Evolutionary conservation across 2,329 filamentous ascomycete genomes (phyloP).

Genomic region (Plenodomus lindquistii): DNA sequence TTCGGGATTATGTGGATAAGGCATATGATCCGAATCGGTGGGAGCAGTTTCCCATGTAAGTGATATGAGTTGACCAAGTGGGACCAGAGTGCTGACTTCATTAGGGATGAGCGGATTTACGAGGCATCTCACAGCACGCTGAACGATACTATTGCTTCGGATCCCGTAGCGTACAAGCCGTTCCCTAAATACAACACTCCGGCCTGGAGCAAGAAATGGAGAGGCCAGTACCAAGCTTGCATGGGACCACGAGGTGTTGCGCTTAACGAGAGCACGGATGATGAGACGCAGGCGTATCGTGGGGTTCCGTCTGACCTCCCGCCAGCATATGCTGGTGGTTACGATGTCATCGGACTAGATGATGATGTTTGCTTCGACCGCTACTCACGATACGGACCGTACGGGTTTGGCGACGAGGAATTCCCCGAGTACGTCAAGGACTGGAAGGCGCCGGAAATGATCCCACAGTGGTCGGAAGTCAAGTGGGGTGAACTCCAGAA

Average conservation of each 20-base stretch:
- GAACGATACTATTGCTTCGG: slow-evolving; percentile 22
- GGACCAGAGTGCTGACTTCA: neutral
- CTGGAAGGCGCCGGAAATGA: slow-evolving; percentile 43
- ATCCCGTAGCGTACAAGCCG: slow-evolving; percentile 66
- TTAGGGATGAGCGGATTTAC: slow-evolving; percentile 47
- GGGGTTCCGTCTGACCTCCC: slow-evolving; percentile 56
- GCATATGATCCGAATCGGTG: slow-evolving; percentile 55
- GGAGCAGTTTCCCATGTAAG: slow-evolving; percentile 49
- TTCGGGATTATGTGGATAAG: slow-evolving; percentile 46
- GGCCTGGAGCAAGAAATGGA: slow-evolving; percentile 60
- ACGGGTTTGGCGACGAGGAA: slow-evolving; percentile 61
- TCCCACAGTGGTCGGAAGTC: slow-evolving; percentile 64
- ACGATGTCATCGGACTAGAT: slow-evolving; percentile 45
- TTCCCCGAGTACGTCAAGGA: slow-evolving; percentile 51
- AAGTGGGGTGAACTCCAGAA: slow-evolving; percentile 74
- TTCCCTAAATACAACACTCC: slow-evolving; percentile 71
- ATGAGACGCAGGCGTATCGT: slow-evolving; percentile 65
- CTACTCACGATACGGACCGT: slow-evolving; percentile 57
- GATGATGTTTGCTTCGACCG: slow-evolving; percentile 67
- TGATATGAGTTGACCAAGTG: neutral
- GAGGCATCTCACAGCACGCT: slow-evolving; percentile 40
- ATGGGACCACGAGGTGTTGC: slow-evolving; percentile 59
- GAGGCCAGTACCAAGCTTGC: slow-evolving; percentile 66
- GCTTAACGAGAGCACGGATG: slow-evolving; percentile 61
- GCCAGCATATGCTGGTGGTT: slow-evolving; percentile 42